Conservation (phyloP, 1,139 yeast genomes). For the Cylindricascospora bacillispora region DNA sequence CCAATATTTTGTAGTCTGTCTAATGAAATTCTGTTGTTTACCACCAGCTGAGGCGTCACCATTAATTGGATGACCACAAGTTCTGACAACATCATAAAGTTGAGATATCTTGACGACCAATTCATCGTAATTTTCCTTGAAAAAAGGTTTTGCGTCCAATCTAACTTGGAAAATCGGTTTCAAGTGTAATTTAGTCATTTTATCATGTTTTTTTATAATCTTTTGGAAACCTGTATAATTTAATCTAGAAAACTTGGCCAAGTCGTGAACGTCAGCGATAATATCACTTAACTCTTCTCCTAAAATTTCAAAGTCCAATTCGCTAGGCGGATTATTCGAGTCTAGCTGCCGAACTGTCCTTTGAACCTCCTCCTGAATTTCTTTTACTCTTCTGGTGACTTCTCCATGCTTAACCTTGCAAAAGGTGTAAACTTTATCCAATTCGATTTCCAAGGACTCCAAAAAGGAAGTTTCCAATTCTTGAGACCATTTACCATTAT, state of each 20-base stretch:
- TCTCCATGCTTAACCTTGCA: constrained; percentile 81
- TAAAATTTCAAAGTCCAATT: constrained; percentile 78
- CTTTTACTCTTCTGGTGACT: constrained; percentile 69
- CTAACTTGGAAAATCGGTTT: constrained; percentile 90
- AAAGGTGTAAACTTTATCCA: constrained; percentile 84
- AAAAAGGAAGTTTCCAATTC: constrained; percentile 72
- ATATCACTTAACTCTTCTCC: constrained; percentile 88
- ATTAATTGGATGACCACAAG: constrained; percentile 85
- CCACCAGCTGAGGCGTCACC: constrained; percentile 98
- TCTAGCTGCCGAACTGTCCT: constrained; percentile 44
- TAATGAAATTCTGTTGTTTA: constrained; percentile 89
- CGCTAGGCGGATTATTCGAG: constrained; percentile 33
- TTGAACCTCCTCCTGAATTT: constrained; percentile 56
- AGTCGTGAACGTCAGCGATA: constrained; percentile 94
- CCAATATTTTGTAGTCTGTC: constrained; percentile 98
- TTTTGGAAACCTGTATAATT: constrained; percentile 95
- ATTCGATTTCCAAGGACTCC: constrained; percentile 58
- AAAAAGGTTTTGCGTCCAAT: constrained; percentile 85
- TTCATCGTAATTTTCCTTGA: constrained; percentile 84
- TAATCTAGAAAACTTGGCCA: constrained; percentile 82
- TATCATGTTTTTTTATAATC: constrained; percentile 92
- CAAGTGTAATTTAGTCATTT: constrained; percentile 68
- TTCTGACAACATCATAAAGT: constrained; percentile 83
- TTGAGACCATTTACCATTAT: constrained; percentile 54
- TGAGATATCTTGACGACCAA: constrained; percentile 81